Evolutionary conservation across 2,329 filamentous ascomycete species (phyloP), one percentile per base, ranked within the genome.

Genomic region (Sarocladium oryzae): DNA sequence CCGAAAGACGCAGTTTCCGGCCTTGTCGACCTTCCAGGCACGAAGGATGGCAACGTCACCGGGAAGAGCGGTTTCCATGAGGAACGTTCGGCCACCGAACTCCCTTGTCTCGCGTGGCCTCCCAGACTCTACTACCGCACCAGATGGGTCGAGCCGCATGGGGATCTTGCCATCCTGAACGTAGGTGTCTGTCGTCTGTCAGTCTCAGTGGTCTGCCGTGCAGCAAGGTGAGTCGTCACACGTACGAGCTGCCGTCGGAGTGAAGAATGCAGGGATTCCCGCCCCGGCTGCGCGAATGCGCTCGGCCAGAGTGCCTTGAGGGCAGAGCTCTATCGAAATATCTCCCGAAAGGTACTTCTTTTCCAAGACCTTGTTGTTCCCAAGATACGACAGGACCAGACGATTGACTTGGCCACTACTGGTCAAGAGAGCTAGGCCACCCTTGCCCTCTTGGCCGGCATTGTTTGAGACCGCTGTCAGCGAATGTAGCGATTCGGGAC

Each of bases 381-480:
- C 88, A 10, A 92, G 77, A 56, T 86, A 91, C 4, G 84, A 88
- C 20, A 88, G 74, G 54, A 90, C 82, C 64, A 91, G 79, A 53
- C 85, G 82, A 55, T 80, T 75, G 35, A 92, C 74, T 60, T 89
- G 86, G 11, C 86, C 85, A 0, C 82, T 79, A 51, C 82, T 77
- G 1, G 86, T 79, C 26, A 91, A 75, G 8, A 81, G 77, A 1
- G 86, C 82, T 13, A 92, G 71, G 1, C 88, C 88, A 6, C 83
- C 79, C 50, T 77, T 80, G 24, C 82, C 81, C 35, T 85, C 81
- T 26, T 82, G 75, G 23, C 88, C 88, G 7, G 87, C 87, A 63
- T 92, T 92, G 63, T 92, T 92, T 49, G 86, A 90, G 2, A 91
- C 84, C 18, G 86, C 86, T 1, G 86, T 89, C 26, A 92, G 73